Evolutionary conservation across 2,329 filamentous ascomycete genomes (phyloP).

Genomic region (Bretziella fagacearum): DNA sequence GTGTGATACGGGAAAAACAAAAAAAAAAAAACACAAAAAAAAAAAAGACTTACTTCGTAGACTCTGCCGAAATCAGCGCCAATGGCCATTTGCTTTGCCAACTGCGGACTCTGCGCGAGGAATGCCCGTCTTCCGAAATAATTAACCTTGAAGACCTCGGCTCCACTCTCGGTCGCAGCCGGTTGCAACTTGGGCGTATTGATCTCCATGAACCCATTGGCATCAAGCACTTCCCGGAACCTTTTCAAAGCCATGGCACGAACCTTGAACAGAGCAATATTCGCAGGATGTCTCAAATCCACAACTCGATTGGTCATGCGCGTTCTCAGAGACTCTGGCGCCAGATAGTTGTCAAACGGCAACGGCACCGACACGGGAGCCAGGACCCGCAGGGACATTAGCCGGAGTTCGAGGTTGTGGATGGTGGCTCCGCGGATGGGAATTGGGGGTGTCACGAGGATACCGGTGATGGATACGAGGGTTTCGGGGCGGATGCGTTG

Average conservation of each 20-base stretch:
- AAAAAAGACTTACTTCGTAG: conserved; percentile 42
- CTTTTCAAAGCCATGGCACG: conserved; percentile 64
- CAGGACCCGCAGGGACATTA: conserved; percentile 38
- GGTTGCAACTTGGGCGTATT: conserved; percentile 87
- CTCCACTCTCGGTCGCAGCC: conserved; percentile 76
- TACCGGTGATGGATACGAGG: conserved; percentile 59
- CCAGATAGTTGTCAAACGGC: conserved; percentile 32
- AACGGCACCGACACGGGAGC: conserved; percentile 30
- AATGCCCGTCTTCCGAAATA: conserved; percentile 83
- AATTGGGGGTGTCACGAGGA: conserved; percentile 55
- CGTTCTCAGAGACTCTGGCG: conserved; percentile 34
- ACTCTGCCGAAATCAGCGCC: conserved; percentile 78
- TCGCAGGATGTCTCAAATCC: conserved; percentile 69
- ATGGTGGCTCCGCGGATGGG: conserved; percentile 47
- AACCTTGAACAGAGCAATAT: conserved; percentile 76
- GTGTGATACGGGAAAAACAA: background rate
- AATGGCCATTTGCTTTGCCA: conserved; percentile 86
- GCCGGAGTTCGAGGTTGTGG: conserved; percentile 57
- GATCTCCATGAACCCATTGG: conserved; percentile 73
- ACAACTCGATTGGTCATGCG: conserved; percentile 65
- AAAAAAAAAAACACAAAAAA: background rate
- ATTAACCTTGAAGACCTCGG: conserved; percentile 79
- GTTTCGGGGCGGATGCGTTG: conserved; percentile 67
- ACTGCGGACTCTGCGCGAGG: conserved; percentile 76
- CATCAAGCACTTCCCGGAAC: conserved; percentile 62